Evolutionary conservation across 2,329 filamentous ascomycete genomes (phyloP).

Genomic region (Hypomyces perniciosus): DNA sequence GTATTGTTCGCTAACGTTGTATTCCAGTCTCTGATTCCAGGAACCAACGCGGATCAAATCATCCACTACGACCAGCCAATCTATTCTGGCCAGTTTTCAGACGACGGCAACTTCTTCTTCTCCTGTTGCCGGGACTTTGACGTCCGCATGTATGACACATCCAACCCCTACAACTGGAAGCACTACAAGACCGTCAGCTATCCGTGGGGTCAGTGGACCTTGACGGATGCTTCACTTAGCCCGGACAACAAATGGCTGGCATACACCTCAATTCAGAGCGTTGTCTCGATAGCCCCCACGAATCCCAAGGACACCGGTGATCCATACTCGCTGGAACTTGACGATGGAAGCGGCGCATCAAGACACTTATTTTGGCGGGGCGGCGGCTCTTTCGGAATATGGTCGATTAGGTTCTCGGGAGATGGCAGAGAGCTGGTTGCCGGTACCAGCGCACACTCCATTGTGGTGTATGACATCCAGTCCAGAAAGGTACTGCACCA

Average conservation of each 20-base stretch:
- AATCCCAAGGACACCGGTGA: conserved; percentile 77
- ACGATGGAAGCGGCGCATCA: conserved; percentile 18
- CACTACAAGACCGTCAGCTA: conserved; percentile 89
- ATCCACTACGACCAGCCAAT: conserved; percentile 81
- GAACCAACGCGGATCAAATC: conserved; percentile 72
- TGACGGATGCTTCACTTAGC: conserved; percentile 87
- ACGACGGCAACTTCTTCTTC: conserved; percentile 97
- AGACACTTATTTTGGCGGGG: conserved; percentile 22
- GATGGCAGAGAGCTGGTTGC: conserved; percentile 88
- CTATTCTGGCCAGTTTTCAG: conserved; percentile 93
- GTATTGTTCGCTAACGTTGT: no score
- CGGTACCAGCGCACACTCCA: conserved; percentile 70
- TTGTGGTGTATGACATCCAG: conserved; percentile 92
- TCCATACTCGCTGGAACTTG: conserved; percentile 71
- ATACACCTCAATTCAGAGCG: conserved; percentile 80
- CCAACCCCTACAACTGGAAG: conserved; percentile 89
- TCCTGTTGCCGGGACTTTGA: conserved; percentile 86
- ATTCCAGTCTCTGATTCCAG: conserved; percentile 66
- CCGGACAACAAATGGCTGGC: conserved; percentile 89
- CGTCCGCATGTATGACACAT: conserved; percentile 96
- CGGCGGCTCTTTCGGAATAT: conserved; percentile 57
- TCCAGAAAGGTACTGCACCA: conserved; percentile 66
- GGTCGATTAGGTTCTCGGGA: conserved; percentile 87
- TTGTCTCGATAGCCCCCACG: conserved; percentile 80
- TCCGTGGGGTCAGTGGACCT: conserved; percentile 87